These are phyloP conservation scores for Aspergillus sergii DNA, from an alignment of 2,329 filamentous ascomycete species.

Conservation along the genomic window DNA sequence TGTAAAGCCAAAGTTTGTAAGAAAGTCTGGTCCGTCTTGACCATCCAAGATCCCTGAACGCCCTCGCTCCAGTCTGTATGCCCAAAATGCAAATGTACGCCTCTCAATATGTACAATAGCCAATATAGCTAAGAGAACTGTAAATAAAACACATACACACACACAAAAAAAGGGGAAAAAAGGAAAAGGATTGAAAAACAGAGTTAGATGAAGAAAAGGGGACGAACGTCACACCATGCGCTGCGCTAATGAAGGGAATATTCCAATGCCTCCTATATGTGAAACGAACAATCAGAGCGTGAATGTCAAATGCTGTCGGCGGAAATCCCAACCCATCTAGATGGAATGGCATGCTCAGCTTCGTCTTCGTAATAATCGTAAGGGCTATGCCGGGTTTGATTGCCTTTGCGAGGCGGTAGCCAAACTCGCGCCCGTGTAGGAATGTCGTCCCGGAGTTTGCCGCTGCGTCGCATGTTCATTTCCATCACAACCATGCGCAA, in stretches of 20 bases:
- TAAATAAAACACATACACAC: neutral
- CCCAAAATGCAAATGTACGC: slow-evolving; percentile 5
- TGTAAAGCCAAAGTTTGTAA: neutral
- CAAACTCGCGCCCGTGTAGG: slow-evolving; percentile 61
- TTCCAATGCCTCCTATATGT: neutral
- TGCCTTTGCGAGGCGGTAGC: slow-evolving; percentile 57
- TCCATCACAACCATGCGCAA: slow-evolving; percentile 66
- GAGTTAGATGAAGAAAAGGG: neutral
- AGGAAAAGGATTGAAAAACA: slow-evolving; percentile 2
- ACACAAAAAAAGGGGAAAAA: neutral
- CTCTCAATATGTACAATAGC: slow-evolving; percentile 6
- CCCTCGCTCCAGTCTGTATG: slow-evolving; percentile 9
- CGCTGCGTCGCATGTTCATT: slow-evolving; percentile 68
- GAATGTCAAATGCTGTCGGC: slow-evolving; percentile 14
- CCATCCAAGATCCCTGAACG: slow-evolving; percentile 9
- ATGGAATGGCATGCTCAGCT: slow-evolving; percentile 27
- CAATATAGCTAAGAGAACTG: neutral
- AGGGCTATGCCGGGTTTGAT: slow-evolving; percentile 14
- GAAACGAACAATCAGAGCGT: neutral
- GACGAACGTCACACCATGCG: neutral
- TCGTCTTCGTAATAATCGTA: slow-evolving; percentile 18
- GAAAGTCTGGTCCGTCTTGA: neutral
- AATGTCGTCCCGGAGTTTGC: slow-evolving; percentile 60
- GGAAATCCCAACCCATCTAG: slow-evolving; percentile 34
- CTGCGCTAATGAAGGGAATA: neutral